phyloP scores from a whole-genome alignment of 2,329 filamentous ascomycete genomes.

The Colletotrichum sp. region DNA sequence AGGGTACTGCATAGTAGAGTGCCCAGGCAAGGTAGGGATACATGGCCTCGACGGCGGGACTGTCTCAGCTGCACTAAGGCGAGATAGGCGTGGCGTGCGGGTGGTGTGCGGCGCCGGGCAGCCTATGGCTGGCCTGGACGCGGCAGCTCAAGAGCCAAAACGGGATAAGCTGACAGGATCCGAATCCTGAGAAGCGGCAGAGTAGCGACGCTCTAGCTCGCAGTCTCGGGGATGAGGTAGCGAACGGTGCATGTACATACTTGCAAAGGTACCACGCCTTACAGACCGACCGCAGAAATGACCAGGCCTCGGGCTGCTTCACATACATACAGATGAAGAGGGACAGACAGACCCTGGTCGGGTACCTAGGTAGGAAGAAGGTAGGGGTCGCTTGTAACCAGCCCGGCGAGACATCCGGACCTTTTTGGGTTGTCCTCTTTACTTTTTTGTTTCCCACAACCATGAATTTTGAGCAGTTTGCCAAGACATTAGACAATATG shows the following conservation, averaged over 20 bases:
- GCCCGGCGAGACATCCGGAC: conserved; percentile 1
- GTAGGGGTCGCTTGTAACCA: not conserved
- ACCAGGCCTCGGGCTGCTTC: not conserved
- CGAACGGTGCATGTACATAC: not conserved
- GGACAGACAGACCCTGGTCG: not conserved
- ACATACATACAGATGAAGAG: not conserved
- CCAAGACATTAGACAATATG: conserved; percentile 3
- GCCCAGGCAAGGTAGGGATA: not conserved
- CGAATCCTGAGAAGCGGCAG: conserved; percentile 12
- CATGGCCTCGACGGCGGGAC: not conserved
- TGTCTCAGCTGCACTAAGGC: not conserved
- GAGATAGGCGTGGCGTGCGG: not conserved
- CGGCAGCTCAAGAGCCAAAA: not conserved
- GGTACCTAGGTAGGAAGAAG: not conserved
- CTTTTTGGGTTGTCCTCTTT: not conserved
- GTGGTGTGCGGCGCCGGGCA: not conserved
- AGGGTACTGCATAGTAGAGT: not conserved
- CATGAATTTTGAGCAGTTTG: not conserved
- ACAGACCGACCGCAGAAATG: not conserved
- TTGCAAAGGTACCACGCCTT: not conserved
- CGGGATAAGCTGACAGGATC: conserved; percentile 14
- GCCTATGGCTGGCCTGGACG: not conserved
- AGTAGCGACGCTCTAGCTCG: not conserved
- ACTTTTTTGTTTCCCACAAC: not conserved
- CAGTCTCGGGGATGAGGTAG: not conserved